These are phyloP conservation scores for Myxozyma vanderwaltii DNA, from an alignment of 805 yeast genomes.

Conservation along the genomic window DNA sequence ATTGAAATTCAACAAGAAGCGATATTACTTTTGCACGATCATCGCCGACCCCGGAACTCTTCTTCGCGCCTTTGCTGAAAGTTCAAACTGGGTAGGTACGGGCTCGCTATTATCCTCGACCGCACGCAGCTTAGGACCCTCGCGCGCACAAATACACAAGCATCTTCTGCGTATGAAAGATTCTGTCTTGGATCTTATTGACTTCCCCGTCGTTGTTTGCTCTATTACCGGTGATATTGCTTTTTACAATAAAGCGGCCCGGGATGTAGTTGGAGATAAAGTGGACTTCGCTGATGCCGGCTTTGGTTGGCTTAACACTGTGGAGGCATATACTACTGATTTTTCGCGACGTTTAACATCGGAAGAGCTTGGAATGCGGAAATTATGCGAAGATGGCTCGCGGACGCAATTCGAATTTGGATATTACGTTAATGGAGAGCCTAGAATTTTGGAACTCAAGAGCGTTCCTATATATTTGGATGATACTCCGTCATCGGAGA, in stretches of 20 bases:
- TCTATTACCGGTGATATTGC: conserved; percentile 1
- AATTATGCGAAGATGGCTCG: background rate
- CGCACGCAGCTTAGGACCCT: background rate
- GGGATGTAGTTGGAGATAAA: background rate
- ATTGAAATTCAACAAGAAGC: background rate
- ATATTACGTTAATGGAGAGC: conserved; percentile 1
- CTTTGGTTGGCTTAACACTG: conserved; percentile 1
- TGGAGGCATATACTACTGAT: background rate
- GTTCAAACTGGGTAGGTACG: background rate
- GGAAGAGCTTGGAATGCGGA: background rate
- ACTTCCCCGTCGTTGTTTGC: conserved; percentile 11
- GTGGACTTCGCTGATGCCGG: background rate
- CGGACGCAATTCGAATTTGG: background rate
- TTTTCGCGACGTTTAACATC: conserved; percentile 1
- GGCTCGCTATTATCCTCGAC: background rate
- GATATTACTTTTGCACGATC: background rate
- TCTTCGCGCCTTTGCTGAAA: background rate
- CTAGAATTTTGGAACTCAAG: background rate
- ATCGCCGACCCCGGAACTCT: background rate
- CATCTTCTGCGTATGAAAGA: conserved; percentile 7
- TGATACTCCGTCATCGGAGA: background rate
- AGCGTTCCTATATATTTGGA: background rate
- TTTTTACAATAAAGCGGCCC: conserved; percentile 4
- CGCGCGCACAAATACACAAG: background rate
- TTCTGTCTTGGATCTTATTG: conserved; percentile 11